Percentiles rank a stretch among this genome's conserved stretches.
These are phyloP conservation scores for Periconia sp. DNA, from an alignment of 2,329 filamentous ascomycete species.

Conservation along the genomic window DNA sequence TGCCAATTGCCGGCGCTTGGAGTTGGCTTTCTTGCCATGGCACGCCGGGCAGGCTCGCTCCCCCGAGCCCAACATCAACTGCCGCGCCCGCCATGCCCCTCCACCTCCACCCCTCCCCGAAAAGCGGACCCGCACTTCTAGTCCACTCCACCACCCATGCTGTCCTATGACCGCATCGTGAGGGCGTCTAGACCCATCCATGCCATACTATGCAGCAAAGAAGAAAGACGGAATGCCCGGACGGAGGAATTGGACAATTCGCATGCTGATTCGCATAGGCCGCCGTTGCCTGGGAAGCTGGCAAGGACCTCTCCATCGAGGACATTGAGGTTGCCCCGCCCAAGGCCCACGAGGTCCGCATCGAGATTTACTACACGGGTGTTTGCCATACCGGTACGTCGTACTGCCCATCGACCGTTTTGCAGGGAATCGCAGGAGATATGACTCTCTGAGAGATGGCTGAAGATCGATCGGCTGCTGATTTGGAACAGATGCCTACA, in stretches of 20 bases:
- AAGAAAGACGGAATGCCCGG: constrained; percentile 3
- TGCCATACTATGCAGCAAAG: neutral
- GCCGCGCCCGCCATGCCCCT: neutral
- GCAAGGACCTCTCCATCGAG: constrained; percentile 84
- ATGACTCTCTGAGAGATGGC: neutral
- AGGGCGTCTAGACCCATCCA: neutral
- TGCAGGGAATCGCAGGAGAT: no score
- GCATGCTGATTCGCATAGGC: constrained; percentile 56
- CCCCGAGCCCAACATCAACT: constrained; percentile 1
- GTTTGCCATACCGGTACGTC: constrained; percentile 91
- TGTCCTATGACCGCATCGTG: neutral
- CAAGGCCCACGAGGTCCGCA: constrained; percentile 90
- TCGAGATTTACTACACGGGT: constrained; percentile 95
- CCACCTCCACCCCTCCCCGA: neutral
- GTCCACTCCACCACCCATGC: neutral
- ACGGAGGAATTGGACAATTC: neutral
- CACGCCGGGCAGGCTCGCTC: neutral
- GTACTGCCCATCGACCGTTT: no score
- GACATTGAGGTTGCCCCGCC: constrained; percentile 90
- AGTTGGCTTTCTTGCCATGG: neutral
- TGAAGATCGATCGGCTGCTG: neutral
- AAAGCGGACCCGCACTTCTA: constrained; percentile 32
- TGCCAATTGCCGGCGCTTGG: no score
- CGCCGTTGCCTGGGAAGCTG: constrained; percentile 95
- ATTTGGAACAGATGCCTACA: constrained; percentile 62